Percentiles rank a stretch among this genome's conserved stretches.
Evolutionary conservation across 257 asterid species (phyloP).

Genomic region (Ilex aquifolium): DNA sequence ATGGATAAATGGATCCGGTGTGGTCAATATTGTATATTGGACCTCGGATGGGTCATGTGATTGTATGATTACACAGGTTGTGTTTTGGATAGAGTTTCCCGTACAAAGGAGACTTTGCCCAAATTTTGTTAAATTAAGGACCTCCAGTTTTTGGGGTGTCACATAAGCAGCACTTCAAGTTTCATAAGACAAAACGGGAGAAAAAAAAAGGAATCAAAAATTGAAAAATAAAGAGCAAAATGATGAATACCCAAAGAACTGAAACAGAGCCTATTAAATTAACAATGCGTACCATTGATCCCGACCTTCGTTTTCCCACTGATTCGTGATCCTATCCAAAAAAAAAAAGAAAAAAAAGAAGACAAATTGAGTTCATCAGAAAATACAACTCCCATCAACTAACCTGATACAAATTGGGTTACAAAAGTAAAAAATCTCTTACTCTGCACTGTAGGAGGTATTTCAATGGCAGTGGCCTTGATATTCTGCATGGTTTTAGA

Average conservation of each 20-base stretch:
- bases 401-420: constrained; percentile 21
- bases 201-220: constrained; percentile 5
- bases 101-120: too few species aligned
- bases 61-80: too few species aligned
- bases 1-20: too few species aligned
- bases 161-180: neutral
- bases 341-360: neutral
- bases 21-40: too few species aligned
- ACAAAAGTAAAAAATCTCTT: constrained; percentile 18
- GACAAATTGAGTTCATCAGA: neutral
- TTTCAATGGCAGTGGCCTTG: constrained; percentile 75
- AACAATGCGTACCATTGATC: constrained; percentile 64
- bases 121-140: too few species aligned
- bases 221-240: neutral
- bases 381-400: neutral
- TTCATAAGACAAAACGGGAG: neutral
- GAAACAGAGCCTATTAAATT: neutral
- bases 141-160: too few species aligned
- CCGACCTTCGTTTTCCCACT: constrained; percentile 69
- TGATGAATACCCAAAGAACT: constrained; percentile 4
- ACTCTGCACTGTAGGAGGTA: constrained; percentile 73
- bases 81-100: too few species aligned
- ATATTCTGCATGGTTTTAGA: constrained; percentile 31
- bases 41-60: too few species aligned
- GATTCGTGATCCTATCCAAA: constrained; percentile 49